Conservation (phyloP, 2,329 filamentous ascomycete species). For the Exserohilum turcica region DNA sequence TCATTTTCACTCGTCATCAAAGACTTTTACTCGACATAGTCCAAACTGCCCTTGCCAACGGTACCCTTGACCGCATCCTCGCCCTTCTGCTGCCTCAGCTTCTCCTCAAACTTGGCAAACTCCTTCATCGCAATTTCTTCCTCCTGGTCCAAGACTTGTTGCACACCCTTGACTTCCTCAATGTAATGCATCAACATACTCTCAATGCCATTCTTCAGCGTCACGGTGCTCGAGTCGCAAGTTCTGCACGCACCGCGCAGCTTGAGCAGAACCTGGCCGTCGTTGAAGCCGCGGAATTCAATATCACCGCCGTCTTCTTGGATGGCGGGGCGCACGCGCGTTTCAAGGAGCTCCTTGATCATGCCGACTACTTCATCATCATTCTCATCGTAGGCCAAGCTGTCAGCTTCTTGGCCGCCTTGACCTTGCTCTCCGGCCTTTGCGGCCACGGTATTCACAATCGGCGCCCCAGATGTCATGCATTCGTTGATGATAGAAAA, state of each 20-base stretch:
- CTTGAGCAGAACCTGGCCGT: conserved; percentile 84
- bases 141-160: conserved; percentile 88
- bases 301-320: conserved; percentile 98
- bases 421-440: conserved; percentile 59
- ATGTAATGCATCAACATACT: conserved; percentile 95
- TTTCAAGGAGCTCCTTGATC: conserved; percentile 98
- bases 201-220: conserved; percentile 96
- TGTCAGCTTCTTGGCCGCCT: conserved; percentile 64
- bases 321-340: conserved; percentile 90
- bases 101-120: conserved; percentile 95
- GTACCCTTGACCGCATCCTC: conserved; percentile 57
- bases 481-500: conserved; percentile 95
- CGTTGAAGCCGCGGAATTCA: conserved; percentile 87
- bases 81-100: conserved; percentile 65
- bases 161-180: conserved; percentile 91
- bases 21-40: conserved; percentile 51
- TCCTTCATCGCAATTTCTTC: conserved; percentile 86
- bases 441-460: conserved; percentile 74
- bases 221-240: conserved; percentile 96
- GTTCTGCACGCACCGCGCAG: conserved; percentile 91
- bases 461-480: conserved; percentile 78
- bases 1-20: not conserved
- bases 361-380: conserved; percentile 95
- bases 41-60: conserved; percentile 58
- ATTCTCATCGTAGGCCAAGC: conserved; percentile 81